Evolutionary conservation across 257 asterid species (phyloP).

Genomic region (Linderniella brevidens): DNA sequence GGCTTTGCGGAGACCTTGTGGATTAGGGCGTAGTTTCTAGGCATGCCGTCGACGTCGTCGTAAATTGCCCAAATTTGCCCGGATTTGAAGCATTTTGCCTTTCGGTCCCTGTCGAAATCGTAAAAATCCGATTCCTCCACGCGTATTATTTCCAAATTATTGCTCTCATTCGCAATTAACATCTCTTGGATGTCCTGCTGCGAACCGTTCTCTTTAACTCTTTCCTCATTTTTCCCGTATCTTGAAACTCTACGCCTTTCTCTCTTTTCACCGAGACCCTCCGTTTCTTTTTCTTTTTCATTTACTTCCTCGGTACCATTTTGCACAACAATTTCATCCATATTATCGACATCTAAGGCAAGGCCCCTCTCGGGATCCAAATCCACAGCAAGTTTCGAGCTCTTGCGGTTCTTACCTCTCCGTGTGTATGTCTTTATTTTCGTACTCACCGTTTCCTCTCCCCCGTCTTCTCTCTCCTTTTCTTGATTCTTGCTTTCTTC

Average conservation of each 20-base stretch:
- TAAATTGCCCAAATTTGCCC: constrained; percentile 93
- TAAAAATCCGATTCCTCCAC: constrained; percentile 49
- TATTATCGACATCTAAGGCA: neutral
- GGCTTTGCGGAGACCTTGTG: constrained; percentile 50
- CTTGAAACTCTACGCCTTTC: constrained; percentile 24
- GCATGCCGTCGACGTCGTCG: constrained; percentile 67
- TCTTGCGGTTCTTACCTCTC: too few species aligned
- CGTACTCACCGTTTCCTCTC: constrained; percentile 4
- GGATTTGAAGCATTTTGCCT: constrained; percentile 51
- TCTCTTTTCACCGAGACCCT: constrained; percentile 14
- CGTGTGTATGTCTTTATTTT: neutral
- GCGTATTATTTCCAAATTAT: constrained; percentile 24
- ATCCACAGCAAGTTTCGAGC: too few species aligned
- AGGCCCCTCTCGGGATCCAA: too few species aligned
- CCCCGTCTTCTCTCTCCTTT: constrained; percentile 2
- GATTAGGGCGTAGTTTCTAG: constrained; percentile 68
- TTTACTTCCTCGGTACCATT: constrained; percentile 6
- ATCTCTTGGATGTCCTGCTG: constrained; percentile 18
- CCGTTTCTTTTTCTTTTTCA: constrained; percentile 6
- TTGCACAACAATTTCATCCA: constrained; percentile 4
- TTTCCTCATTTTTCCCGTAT: constrained; percentile 13
- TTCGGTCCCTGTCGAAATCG: constrained; percentile 63
- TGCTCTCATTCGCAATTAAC: constrained; percentile 13
- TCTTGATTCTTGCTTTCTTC: constrained; percentile 7
- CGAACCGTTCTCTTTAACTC: constrained; percentile 7